Percentiles rank a stretch among this genome's conserved stretches.
These are phyloP conservation scores for Daphne laureola DNA, from an alignment of 441 rosid species.

Conservation along the genomic window DNA sequence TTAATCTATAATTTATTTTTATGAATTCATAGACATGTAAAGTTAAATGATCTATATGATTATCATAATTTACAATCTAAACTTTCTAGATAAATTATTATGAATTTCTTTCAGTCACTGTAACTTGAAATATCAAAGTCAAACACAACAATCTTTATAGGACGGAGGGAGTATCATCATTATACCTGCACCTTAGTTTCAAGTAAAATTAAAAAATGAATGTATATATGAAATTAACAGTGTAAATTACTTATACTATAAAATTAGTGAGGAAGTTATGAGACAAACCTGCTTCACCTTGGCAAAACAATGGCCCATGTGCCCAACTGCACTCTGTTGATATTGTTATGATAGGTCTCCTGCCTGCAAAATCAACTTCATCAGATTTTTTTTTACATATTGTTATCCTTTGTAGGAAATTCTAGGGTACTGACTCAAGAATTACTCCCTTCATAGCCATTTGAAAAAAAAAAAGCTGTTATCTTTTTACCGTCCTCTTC, in stretches of 20 bases:
- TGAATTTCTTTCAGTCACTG: too few relatives aligned
- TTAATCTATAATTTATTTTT: too few relatives aligned
- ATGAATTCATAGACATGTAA: too few relatives aligned
- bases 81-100: too few relatives aligned
- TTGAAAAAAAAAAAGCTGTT: not conserved
- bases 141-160: too few relatives aligned
- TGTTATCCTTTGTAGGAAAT: not conserved
- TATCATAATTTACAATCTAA: too few relatives aligned
- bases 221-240: not conserved
- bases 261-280: slow-evolving; percentile 2
- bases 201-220: not conserved
- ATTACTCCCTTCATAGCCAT: not conserved
- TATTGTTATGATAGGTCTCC: slow-evolving; percentile 17
- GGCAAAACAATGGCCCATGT: slow-evolving; percentile 32
- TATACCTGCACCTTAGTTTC: too few relatives aligned
- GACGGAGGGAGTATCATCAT: too few relatives aligned
- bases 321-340: slow-evolving; percentile 16
- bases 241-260: not conserved
- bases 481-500: slow-evolving; percentile 1
- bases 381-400: slow-evolving; percentile 11
- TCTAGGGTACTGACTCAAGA: not conserved
- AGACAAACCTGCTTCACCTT: slow-evolving; percentile 21
- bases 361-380: slow-evolving; percentile 12
- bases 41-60: too few relatives aligned
- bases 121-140: too few relatives aligned